Evolutionary conservation across 805 yeast genomes (phyloP).

Genomic region (Ogataea henricii): DNA sequence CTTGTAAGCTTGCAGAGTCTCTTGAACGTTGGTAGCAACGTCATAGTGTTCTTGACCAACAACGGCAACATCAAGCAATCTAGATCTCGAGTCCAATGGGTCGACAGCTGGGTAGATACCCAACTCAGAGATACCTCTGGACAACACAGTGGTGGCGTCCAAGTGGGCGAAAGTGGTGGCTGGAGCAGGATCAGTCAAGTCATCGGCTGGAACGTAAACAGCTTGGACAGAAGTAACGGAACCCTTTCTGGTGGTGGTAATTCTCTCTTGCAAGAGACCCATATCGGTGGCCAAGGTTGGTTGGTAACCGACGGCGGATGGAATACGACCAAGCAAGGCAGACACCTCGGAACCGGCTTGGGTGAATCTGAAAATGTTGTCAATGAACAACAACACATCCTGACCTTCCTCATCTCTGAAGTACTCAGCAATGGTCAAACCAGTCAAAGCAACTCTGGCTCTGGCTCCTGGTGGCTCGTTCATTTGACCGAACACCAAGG

Average conservation of each 20-base stretch:
- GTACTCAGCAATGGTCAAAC: conserved; percentile 99
- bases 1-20: conserved; percentile 99
- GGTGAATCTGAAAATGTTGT: conserved; percentile 99
- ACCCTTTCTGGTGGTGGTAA: conserved; percentile 99
- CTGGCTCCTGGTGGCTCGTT: conserved; percentile 99
- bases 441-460: conserved; percentile 99
- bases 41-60: conserved; percentile 99
- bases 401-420: conserved; percentile 99
- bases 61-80: conserved; percentile 95
- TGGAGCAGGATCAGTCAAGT: conserved; percentile 99
- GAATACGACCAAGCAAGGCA: conserved; percentile 99
- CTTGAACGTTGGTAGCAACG: conserved; percentile 93
- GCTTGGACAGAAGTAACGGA: conserved; percentile 99
- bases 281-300: conserved; percentile 99
- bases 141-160: conserved; percentile 99
- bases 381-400: conserved; percentile 98
- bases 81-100: conserved; percentile 98
- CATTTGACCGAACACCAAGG: conserved; percentile 99
- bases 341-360: conserved; percentile 99
- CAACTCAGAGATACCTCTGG: conserved; percentile 99
- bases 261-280: conserved; percentile 99
- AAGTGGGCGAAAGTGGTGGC: conserved; percentile 99
- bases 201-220: conserved; percentile 99
- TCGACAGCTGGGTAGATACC: conserved; percentile 99
- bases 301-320: conserved; percentile 99